These are phyloP conservation scores for Nicotiana undulata DNA, from an alignment of 257 asterid genomes.

Conservation along the genomic window DNA sequence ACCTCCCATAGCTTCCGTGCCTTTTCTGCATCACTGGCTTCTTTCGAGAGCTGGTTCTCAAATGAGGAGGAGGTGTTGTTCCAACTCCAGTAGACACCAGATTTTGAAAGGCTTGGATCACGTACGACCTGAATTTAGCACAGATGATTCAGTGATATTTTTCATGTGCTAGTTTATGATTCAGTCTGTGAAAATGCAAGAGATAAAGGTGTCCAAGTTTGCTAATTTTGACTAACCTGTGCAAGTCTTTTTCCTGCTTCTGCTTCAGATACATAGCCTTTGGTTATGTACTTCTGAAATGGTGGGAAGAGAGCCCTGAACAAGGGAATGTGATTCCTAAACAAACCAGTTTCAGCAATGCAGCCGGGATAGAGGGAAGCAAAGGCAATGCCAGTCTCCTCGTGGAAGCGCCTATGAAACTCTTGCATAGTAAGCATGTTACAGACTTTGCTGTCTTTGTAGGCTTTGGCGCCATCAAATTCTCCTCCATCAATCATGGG, in stretches of 20 bases:
- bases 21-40: constrained; percentile 81
- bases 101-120: constrained; percentile 78
- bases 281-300: constrained; percentile 83
- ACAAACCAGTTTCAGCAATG: constrained; percentile 78
- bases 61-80: constrained; percentile 70
- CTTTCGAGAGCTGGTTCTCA: constrained; percentile 74
- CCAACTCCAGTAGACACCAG: constrained; percentile 99
- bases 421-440: constrained; percentile 97
- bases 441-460: constrained; percentile 94
- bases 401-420: constrained; percentile 70
- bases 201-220: not conserved
- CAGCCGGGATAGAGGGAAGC: constrained; percentile 94
- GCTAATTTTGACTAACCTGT: constrained; percentile 40
- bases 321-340: constrained; percentile 81
- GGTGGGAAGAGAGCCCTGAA: constrained; percentile 91
- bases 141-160: not conserved
- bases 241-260: constrained; percentile 92
- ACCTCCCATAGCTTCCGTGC: constrained; percentile 87
- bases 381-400: constrained; percentile 63
- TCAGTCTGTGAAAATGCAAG: not conserved
- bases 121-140: constrained; percentile 49
- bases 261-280: constrained; percentile 82
- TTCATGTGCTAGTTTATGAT: not conserved
- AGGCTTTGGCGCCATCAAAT: constrained; percentile 91
- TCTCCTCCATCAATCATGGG: constrained; percentile 91